Evolutionary conservation across 345 rosid species (phyloP), one percentile per base, ranked within the genome.

Genomic region (Cardiospermum halicacabum): DNA sequence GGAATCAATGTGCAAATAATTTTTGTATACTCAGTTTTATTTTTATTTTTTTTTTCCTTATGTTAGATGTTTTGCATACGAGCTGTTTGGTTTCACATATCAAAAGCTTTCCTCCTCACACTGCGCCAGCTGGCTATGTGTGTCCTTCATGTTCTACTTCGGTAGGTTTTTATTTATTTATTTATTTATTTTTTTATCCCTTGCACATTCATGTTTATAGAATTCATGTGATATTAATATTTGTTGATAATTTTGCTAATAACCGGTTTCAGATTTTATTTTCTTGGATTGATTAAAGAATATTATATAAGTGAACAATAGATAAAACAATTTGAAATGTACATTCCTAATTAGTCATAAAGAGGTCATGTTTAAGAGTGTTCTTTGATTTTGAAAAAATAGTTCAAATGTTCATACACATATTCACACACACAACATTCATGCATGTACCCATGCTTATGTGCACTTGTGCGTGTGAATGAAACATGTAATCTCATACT

Each of bases 101-200:
- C 77, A 82, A 87, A 78, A 82, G 92, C 75, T 95, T 87, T 83
- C 97, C 99, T 54, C 86, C 81, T 0, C 97, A 94, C 58, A 94
- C 97, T 60, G 96, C 99, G 61, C 97, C 97, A 4, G 97, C 99
- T 70, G 99, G 99, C 72, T 94, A 87, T 19, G 78, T 60, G 58
- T 94, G 99, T 68, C 97, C 97, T 60, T 81, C 81, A 4, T 94
- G 99, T 75, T 85, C 91, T 64, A 85, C 91, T 51, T 67, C 86
- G 66, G 99, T 94, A 86, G 82, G 90, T 1, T 63, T 30, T n/a
- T n/a, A n/a, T n/a, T n/a, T n/a, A n/a, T n/a, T n/a, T n/a, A n/a
- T n/a, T n/a, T n/a, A n/a, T n/a, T n/a, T n/a, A n/a, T n/a, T n/a
- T n/a, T n/a, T 61, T 34, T 34, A 53, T 42, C 30, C 27, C 53